Conservation (phyloP, 495 filamentous ascomycete genomes). For the Filosporella fistucella region DNA sequence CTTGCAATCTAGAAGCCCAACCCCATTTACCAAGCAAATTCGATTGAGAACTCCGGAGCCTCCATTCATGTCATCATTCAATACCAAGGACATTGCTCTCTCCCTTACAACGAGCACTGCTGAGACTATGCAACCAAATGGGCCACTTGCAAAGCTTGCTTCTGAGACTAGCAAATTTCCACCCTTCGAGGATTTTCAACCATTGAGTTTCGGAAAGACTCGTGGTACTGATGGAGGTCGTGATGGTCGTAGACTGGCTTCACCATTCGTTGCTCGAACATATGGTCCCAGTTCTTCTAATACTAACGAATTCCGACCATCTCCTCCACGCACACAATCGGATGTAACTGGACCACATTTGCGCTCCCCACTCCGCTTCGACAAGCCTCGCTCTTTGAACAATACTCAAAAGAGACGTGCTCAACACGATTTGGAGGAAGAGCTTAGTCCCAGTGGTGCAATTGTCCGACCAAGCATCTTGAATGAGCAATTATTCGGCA, state of each 20-base stretch:
- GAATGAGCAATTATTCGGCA: constrained; percentile 40
- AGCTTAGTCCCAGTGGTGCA: constrained; percentile 39
- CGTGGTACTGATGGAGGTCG: not conserved
- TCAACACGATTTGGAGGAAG: constrained; percentile 39
- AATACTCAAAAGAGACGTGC: constrained; percentile 48
- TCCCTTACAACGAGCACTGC: constrained; percentile 79
- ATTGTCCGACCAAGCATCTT: constrained; percentile 45
- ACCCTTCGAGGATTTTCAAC: constrained; percentile 13
- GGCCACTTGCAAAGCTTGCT: constrained; percentile 57
- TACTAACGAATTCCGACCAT: constrained; percentile 15
- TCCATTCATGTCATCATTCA: constrained; percentile 42
- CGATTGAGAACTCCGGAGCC: constrained; percentile 33
- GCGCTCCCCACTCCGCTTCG: constrained; percentile 42
- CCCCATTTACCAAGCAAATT: constrained; percentile 56
- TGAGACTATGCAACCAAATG: constrained; percentile 69
- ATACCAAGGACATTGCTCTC: constrained; percentile 71
- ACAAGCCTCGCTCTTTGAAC: constrained; percentile 40
- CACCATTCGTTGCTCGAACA: constrained; percentile 52
- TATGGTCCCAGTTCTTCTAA: constrained; percentile 47
- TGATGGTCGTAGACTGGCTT: constrained; percentile 33
- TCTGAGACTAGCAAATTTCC: constrained; percentile 7
- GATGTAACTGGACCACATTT: constrained; percentile 40
- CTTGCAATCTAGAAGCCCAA: constrained; percentile 68
- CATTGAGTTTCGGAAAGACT: constrained; percentile 13
- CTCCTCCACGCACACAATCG: constrained; percentile 27